phyloP scores from a whole-genome alignment of 345 rosid genomes.

The Lenwebbia sp. region DNA sequence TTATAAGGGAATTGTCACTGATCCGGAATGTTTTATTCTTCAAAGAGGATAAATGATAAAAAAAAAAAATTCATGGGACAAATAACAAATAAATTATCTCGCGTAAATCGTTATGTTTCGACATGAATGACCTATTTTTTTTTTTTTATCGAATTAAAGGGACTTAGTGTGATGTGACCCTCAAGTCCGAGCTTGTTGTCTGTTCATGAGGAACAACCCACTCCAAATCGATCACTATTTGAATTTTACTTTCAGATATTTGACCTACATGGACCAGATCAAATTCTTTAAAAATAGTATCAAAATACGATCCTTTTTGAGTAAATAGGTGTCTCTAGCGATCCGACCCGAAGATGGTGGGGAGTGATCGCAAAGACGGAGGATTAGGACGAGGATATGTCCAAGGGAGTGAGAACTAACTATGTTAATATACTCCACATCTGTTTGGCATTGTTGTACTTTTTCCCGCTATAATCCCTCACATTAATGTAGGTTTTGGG shows the following conservation, averaged over 20 bases:
- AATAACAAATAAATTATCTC: not conserved
- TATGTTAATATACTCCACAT: not conserved
- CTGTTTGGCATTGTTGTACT: not conserved
- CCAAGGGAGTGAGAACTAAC: not conserved
- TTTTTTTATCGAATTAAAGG: not conserved
- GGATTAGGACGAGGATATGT: not conserved
- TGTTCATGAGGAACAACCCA: no score
- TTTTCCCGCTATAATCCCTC: not conserved
- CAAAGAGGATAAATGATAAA: not conserved
- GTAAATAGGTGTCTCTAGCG: accelerated
- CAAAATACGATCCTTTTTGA: accelerated
- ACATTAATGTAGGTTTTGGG: not conserved
- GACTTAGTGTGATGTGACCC: not conserved
- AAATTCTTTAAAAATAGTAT: not conserved
- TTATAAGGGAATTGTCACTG: not conserved
- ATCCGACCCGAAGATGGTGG: not conserved
- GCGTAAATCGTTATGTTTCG: not conserved
- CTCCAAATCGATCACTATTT: not conserved
- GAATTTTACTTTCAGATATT: not conserved
- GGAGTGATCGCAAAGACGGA: not conserved
- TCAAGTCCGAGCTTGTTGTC: no score
- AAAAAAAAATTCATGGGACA: not conserved
- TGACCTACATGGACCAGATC: not conserved
- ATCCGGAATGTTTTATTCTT: not conserved
- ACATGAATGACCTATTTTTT: not conserved